Conservation (phyloP, 495 filamentous ascomycete species). For the Tuber magnatum region DNA sequence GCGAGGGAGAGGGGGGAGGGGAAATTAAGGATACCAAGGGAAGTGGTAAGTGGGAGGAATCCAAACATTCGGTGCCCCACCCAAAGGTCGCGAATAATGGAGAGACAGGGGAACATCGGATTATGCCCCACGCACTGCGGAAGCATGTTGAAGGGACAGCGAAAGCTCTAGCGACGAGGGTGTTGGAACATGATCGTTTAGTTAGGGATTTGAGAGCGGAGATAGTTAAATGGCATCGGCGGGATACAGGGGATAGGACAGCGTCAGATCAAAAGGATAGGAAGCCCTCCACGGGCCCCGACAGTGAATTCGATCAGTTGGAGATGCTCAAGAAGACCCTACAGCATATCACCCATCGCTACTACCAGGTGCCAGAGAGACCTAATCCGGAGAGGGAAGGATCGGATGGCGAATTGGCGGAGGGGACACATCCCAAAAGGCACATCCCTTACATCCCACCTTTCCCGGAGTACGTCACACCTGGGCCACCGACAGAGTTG, state of each 20-base stretch:
- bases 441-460: conserved; percentile 31
- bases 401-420: background rate
- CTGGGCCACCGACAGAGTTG: conserved; percentile 9
- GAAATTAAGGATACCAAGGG: background rate
- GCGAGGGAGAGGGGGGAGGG: background rate
- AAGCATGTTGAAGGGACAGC: background rate
- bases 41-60: background rate
- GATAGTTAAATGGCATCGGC: background rate
- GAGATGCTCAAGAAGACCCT: conserved; percentile 27
- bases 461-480: conserved; percentile 28
- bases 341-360: conserved; percentile 21
- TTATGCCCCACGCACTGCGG: background rate
- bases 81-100: background rate
- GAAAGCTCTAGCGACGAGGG: conserved; percentile 5
- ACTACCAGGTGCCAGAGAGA: conserved; percentile 17
- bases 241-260: background rate
- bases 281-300: background rate
- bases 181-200: conserved; percentile 27
- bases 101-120: background rate
- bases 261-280: background rate
- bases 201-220: conserved; percentile 16
- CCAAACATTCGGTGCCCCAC: background rate
- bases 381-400: background rate
- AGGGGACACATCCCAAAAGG: background rate
- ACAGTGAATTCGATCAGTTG: conserved; percentile 3